These are phyloP conservation scores for Phellinidium pouzarii DNA, from an alignment of 1,284 basidiomycete species.

Conservation along the genomic window DNA sequence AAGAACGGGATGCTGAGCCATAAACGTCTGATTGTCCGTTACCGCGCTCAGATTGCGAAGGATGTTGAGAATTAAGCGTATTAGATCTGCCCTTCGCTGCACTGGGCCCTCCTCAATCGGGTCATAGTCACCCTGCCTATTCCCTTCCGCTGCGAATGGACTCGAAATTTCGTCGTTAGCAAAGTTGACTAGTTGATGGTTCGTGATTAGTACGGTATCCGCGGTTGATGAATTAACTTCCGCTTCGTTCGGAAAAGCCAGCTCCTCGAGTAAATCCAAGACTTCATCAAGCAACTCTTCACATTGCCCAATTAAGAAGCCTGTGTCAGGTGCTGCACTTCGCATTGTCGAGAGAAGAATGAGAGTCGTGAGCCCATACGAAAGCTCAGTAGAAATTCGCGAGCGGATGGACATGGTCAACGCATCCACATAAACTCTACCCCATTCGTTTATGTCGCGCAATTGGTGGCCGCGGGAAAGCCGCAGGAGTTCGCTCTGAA, in stretches of 20 bases:
- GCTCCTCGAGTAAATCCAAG: constrained; percentile 81
- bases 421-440: constrained; percentile 82
- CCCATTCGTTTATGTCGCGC: constrained; percentile 77
- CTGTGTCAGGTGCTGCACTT: constrained; percentile 46
- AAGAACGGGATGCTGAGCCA: constrained; percentile 61
- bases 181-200: constrained; percentile 55
- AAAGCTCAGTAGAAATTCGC: constrained; percentile 75
- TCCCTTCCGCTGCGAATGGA: constrained; percentile 51
- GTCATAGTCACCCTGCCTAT: constrained; percentile 42
- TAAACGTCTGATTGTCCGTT: constrained; percentile 63
- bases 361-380: constrained; percentile 87
- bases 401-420: constrained; percentile 88
- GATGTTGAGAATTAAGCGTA: constrained; percentile 73
- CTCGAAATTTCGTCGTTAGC: constrained; percentile 50
- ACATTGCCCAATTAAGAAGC: constrained; percentile 73
- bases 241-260: constrained; percentile 52
- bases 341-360: constrained; percentile 79
- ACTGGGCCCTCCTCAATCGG: constrained; percentile 38
- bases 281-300: constrained; percentile 83
- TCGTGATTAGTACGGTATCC: constrained; percentile 42
- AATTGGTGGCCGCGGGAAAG: constrained; percentile 25
- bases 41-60: constrained; percentile 80
- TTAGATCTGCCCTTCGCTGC: constrained; percentile 60
- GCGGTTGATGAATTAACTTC: constrained; percentile 28
- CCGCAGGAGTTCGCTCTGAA: constrained; percentile 59